Conservation (phyloP, 495 filamentous ascomycete species). For the Penicillium roqueforti region DNA sequence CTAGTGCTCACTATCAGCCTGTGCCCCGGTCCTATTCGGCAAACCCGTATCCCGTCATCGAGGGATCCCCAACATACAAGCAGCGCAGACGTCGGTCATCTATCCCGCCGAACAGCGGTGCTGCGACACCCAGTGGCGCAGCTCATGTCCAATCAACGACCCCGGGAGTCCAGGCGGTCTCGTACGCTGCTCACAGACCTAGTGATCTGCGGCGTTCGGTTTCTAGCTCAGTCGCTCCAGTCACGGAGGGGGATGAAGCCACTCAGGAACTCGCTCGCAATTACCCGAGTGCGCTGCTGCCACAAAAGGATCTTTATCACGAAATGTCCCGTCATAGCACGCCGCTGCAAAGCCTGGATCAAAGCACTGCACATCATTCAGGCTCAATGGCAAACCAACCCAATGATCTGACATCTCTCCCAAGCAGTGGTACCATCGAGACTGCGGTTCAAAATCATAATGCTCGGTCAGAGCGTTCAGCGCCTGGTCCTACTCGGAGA, state of each 20-base stretch:
- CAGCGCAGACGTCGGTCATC: conserved; percentile 91
- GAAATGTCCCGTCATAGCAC: conserved; percentile 85
- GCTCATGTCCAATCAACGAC: conserved; percentile 37
- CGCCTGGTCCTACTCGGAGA: conserved; percentile 72
- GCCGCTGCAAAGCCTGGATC: conserved; percentile 75
- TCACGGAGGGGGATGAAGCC: conserved; percentile 70
- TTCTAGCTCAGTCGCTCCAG: conserved; percentile 81
- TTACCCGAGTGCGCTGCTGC: conserved; percentile 62
- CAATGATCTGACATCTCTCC: conserved; percentile 63
- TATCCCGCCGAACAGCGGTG: conserved; percentile 68
- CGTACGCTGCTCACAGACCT: conserved; percentile 63
- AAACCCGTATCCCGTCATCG: conserved; percentile 91
- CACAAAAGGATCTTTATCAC: conserved; percentile 74
- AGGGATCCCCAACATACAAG: conserved; percentile 98
- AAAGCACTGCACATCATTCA: conserved; percentile 66
- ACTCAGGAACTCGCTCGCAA: conserved; percentile 59
- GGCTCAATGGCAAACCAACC: conserved; percentile 56
- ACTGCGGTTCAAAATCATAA: conserved; percentile 57
- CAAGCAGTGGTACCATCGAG: conserved; percentile 58
- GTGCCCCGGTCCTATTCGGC: conserved; percentile 67
- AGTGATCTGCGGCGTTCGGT: conserved; percentile 89
- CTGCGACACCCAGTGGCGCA: conserved; percentile 53
- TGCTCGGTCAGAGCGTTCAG: conserved; percentile 58
- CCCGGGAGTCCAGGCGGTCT: conserved; percentile 31
- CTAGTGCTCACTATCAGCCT: conserved; percentile 66